Evolutionary conservation across 2,329 filamentous ascomycete species (phyloP).

Genomic region (Chaetomium sp.): DNA sequence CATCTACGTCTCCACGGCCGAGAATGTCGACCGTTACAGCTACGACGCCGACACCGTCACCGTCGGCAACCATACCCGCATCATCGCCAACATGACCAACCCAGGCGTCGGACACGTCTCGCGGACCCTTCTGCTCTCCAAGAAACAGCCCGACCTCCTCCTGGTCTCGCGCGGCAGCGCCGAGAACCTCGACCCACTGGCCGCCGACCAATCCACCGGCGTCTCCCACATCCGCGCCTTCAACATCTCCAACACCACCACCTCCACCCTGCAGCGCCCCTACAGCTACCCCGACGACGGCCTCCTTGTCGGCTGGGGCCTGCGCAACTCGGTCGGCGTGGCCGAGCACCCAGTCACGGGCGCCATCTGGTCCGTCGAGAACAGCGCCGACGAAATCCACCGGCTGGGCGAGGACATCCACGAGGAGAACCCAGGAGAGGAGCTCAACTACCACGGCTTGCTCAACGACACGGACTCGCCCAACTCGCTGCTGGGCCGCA

Average conservation of each 20-base stretch:
- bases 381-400: slow-evolving; percentile 60
- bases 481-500: slow-evolving; percentile 40
- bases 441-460: slow-evolving; percentile 69
- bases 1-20: slow-evolving; percentile 59
- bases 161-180: slow-evolving; percentile 67
- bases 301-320: slow-evolving; percentile 60
- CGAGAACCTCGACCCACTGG: slow-evolving; percentile 61
- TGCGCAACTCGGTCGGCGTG: slow-evolving; percentile 70
- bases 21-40: slow-evolving; percentile 64
- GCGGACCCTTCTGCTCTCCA: slow-evolving; percentile 66
- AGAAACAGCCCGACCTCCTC: slow-evolving; percentile 56
- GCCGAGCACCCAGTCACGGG: slow-evolving; percentile 57
- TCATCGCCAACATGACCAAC: slow-evolving; percentile 65
- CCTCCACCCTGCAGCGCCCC: slow-evolving; percentile 31
- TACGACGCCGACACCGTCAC: slow-evolving; percentile 60
- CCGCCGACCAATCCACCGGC: slow-evolving; percentile 56
- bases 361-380: slow-evolving; percentile 62
- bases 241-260: slow-evolving; percentile 43
- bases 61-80: slow-evolving; percentile 49
- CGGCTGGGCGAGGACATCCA: slow-evolving; percentile 61
- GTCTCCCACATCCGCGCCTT: slow-evolving; percentile 68
- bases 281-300: slow-evolving; percentile 54
- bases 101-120: slow-evolving; percentile 59
- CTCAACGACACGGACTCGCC: slow-evolving; percentile 43
- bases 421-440: slow-evolving; percentile 68